phyloP scores from a whole-genome alignment of 495 filamentous ascomycete species.

The Tuber brumale region DNA sequence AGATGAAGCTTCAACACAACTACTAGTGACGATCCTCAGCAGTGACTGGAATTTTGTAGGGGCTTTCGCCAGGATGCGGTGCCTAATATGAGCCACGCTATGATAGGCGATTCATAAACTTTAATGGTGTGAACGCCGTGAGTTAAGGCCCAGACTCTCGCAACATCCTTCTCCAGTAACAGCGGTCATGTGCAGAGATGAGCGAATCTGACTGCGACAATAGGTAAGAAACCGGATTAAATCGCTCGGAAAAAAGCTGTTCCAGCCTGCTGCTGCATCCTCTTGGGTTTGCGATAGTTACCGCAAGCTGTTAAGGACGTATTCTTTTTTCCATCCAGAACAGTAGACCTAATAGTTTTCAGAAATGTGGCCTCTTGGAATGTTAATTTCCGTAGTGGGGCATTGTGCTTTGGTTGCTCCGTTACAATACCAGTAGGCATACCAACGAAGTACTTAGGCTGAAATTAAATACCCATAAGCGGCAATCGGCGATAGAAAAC shows the following conservation, averaged over 20 bases:
- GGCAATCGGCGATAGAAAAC: too few species aligned
- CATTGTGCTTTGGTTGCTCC: not conserved
- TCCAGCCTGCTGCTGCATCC: not conserved
- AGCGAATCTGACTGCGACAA: not conserved
- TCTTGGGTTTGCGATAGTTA: not conserved
- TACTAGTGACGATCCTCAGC: not conserved
- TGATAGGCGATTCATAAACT: not conserved
- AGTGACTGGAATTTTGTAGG: not conserved
- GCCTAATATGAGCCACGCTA: not conserved
- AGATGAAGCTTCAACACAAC: not conserved
- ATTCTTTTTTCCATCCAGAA: not conserved
- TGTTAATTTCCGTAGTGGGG: not conserved
- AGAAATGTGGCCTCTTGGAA: not conserved
- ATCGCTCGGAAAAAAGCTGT: not conserved
- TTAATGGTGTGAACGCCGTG: not conserved
- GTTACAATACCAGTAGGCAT: not conserved
- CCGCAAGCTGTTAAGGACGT: not conserved
- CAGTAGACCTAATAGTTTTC: not conserved
- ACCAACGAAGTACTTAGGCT: not conserved
- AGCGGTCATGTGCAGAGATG: not conserved
- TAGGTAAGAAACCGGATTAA: not conserved
- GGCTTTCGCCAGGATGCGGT: not conserved
- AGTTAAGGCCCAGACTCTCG: not conserved
- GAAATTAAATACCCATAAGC: too few species aligned
- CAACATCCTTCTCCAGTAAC: not conserved